Conservation (phyloP, 2,329 filamentous ascomycete genomes). For the Ophiostoma triangulosporum region DNA sequence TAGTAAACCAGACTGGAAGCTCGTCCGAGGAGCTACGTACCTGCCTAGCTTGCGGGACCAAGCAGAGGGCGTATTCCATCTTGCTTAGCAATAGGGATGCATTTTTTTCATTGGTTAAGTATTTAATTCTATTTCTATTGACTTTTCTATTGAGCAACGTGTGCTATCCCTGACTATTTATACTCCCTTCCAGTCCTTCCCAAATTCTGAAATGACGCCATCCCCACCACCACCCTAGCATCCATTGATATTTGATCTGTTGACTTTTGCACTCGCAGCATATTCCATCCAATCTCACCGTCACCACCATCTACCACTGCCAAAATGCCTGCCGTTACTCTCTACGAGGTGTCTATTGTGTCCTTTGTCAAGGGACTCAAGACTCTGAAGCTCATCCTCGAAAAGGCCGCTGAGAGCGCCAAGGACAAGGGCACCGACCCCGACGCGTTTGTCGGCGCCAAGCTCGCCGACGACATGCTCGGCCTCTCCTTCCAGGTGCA, state of each 20-base stretch:
- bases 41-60: too few species aligned
- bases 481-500: conserved; percentile 25
- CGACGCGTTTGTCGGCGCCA: conserved; percentile 15
- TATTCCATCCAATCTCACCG: neutral
- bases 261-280: neutral
- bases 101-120: neutral
- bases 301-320: neutral
- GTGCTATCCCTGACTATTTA: neutral
- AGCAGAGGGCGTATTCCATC: neutral
- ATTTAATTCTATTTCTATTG: neutral
- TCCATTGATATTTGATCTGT: neutral
- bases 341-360: conserved; percentile 20
- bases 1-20: neutral
- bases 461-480: conserved; percentile 23
- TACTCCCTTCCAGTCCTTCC: neutral
- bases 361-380: conserved; percentile 17
- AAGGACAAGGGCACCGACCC: conserved; percentile 17
- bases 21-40: too few species aligned
- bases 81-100: neutral
- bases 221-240: neutral
- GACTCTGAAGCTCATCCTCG: conserved; percentile 19
- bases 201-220: conserved; percentile 4
- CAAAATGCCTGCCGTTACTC: conserved; percentile 18
- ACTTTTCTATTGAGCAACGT: neutral
- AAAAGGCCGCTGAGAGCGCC: conserved; percentile 19